Evolutionary conservation across 1,284 basidiomycete genomes (phyloP).

Genomic region (Apiotrichum laibachii): DNA sequence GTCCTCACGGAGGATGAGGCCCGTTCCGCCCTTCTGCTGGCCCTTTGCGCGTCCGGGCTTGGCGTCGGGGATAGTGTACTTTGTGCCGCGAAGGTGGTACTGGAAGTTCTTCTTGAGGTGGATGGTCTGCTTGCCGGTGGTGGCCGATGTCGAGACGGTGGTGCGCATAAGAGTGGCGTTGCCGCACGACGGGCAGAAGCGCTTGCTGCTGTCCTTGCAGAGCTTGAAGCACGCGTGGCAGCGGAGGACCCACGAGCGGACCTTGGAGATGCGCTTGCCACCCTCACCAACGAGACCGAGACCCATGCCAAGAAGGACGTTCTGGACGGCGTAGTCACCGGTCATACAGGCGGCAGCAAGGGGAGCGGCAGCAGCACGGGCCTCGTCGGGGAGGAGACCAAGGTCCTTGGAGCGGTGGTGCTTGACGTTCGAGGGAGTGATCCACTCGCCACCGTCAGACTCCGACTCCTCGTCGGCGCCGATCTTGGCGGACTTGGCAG

Average conservation of each 20-base stretch:
- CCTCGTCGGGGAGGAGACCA: conserved; percentile 64
- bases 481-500: conserved; percentile 21
- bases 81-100: conserved; percentile 86
- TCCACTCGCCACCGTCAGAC: conserved; percentile 92
- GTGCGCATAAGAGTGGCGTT: conserved; percentile 87
- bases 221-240: conserved; percentile 99
- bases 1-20: conserved; percentile 84
- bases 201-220: conserved; percentile 91
- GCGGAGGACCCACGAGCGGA: conserved; percentile 93
- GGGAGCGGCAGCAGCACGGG: conserved; percentile 18
- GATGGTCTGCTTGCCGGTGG: conserved; percentile 62
- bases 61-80: conserved; percentile 88
- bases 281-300: conserved; percentile 86
- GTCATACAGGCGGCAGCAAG: conserved; percentile 82
- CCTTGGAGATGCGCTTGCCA: conserved; percentile 82
- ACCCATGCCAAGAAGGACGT: conserved; percentile 93
- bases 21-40: conserved; percentile 61
- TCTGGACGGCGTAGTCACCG: conserved; percentile 98
- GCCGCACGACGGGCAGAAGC: conserved; percentile 97
- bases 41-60: conserved; percentile 88
- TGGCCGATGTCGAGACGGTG: conserved; percentile 74
- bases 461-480: conserved; percentile 54
- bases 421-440: conserved; percentile 84
- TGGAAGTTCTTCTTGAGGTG: conserved; percentile 95
- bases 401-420: conserved; percentile 86